Evolutionary conservation across 768 basidiomycete species (phyloP), one percentile per base, ranked within the genome.

Genomic region (Mycena albidolilacea): DNA sequence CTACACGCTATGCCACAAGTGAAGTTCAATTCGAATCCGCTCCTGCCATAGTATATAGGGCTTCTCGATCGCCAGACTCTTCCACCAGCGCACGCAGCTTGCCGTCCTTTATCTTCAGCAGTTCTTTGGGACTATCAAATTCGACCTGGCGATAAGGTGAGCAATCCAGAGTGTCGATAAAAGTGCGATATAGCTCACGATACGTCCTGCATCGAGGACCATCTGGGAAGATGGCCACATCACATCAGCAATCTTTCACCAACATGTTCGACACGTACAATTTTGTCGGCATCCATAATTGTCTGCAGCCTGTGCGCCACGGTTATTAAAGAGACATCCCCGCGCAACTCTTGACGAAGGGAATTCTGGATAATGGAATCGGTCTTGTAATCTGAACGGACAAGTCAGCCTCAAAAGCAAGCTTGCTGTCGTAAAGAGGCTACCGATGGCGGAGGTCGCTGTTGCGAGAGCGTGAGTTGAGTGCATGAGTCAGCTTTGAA

Each of bases 1-100:
- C 30, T 30, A 30, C 30, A 30, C 30, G 30, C 30, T 30, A 52
- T 19, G n/a, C 1, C 23, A 55, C 23, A 7, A 21, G 14, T 2
- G 10, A 35, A 35, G 11, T 11, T 19, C 9, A 43, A 35, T 48
- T n/a, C 39, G 39, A 54, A 8, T 38, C 10, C 17, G 48, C 59
- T 2, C 73, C 75, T 14, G 83, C 82, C 87, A 89, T 88, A 17
- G 78, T 82, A 64, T 86, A 85, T 52, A 91, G 74, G 37, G 74
- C 76, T 50, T 87, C 85, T 73, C 79, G 87, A 72, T 92, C 90
- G 17, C 85, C 87, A 50, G 88, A 90, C 77, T 90, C 87, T 50
- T 91, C 87, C 1, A 92, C 90, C 41, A 92, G 80, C 1, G 87
- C 83, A 57, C 86, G 85, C 23, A 91, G 78, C 78, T 82, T 83